A percentile compares a stretch with the other conserved stretches of the same genome.
phyloP scores from a whole-genome alignment of 768 basidiomycete species.

The Kwoniella sp. region DNA sequence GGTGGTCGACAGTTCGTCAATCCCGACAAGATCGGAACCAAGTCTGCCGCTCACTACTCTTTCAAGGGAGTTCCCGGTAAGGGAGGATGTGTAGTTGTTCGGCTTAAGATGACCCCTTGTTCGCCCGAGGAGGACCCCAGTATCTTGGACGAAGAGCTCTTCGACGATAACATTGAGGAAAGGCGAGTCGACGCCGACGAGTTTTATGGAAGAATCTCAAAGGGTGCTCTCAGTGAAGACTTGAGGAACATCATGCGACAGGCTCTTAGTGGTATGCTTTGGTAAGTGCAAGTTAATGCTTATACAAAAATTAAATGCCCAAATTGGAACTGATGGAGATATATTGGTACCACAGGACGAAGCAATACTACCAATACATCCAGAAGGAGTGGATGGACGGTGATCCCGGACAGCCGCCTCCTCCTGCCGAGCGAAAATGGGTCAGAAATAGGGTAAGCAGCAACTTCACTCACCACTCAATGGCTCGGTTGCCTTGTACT shows the following conservation, averaged over 20 bases:
- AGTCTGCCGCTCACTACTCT: constrained; percentile 85
- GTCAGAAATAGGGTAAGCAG: constrained; percentile 76
- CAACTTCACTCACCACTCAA: constrained; percentile 6
- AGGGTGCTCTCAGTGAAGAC: constrained; percentile 86
- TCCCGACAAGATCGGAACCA: constrained; percentile 83
- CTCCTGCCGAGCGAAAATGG: constrained; percentile 82
- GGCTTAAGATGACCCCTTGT: constrained; percentile 83
- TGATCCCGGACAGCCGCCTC: constrained; percentile 91
- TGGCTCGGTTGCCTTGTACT: background rate
- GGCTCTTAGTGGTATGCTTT: constrained; percentile 93
- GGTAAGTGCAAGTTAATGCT: constrained; percentile 58
- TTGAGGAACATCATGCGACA: constrained; percentile 94
- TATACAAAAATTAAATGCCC: background rate
- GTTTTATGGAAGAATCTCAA: constrained; percentile 79
- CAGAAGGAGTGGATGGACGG: constrained; percentile 96
- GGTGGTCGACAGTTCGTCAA: constrained; percentile 68
- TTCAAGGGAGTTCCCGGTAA: constrained; percentile 83
- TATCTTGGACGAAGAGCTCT: constrained; percentile 81
- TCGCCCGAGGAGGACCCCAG: constrained; percentile 74
- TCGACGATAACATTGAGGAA: constrained; percentile 87
- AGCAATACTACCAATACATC: constrained; percentile 94
- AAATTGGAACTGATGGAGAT: no score
- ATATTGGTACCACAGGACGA: no score
- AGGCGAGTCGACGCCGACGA: constrained; percentile 92
- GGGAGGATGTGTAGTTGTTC: constrained; percentile 92